Base-by-base conservation (phyloP, 441 rosid genomes). In the Adansonia gregorii region DNA sequence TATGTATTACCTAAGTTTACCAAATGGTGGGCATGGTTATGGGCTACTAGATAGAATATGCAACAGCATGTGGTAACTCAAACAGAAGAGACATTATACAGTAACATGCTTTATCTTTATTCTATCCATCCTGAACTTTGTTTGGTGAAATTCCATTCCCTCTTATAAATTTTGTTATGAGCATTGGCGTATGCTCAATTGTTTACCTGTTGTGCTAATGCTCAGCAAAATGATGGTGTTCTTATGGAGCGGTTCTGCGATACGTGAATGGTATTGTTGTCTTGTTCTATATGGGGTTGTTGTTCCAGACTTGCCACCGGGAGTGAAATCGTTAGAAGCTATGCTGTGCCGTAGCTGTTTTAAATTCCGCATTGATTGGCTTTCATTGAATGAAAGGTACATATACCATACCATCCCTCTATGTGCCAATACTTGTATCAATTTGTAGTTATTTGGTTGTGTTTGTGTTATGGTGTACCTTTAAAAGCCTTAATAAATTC, bases 201-300 rank as follows among this genome's bases (percentile, higher is more conserved):
- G 12, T 43, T 49, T 74, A 19, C 72, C 24, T 77, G 41, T 48
- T 66, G 49, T 63, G 56, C 46, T 35, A 54, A n/a, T 72, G 72
- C 39, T 31, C 24, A 51, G 69, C 27, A 48, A 73, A 73, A 19
- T 46, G 46, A 52, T 63, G 75, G 59, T 58, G 65, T 41, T 20
- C 67, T 35, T 75, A 12, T 35, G 35, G 76, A 77, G 31, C 10
- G 74, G 52, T 35, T n/a, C 66, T 58, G 39, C 24, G 68, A 46
- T 39, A 68, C 65, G 35, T 27, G 35, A 27, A 27, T 45, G 11
- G 14, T 39, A 56, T 63, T 41, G 73, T 45, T 39, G 3, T 51
- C 55, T 24, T 67, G 65, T 74, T 22, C 49, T 17, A 51, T 48
- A 31, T 72, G 59, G 56, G 68, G 60, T 63, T 70, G 55, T 72